These are phyloP conservation scores for Aaosphaeria pasadenensis DNA, from an alignment of 2,329 filamentous ascomycete genomes.

Conservation along the genomic window DNA sequence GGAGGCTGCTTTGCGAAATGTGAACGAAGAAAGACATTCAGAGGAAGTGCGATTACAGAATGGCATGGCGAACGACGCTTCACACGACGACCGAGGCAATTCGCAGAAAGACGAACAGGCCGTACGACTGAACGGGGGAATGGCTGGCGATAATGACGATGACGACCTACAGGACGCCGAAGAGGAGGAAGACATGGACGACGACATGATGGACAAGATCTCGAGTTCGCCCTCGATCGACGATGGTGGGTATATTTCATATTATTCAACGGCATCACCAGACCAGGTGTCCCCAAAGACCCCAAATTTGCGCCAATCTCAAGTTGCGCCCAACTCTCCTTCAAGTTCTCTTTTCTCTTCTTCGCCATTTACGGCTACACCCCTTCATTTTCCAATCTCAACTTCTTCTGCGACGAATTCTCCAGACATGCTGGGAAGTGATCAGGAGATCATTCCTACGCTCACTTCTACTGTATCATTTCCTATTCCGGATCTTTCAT, in stretches of 20 bases:
- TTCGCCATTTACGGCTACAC: constrained; percentile 44
- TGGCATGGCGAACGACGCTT: constrained; percentile 44
- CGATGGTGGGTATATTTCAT: constrained; percentile 79
- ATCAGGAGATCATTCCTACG: constrained; percentile 17
- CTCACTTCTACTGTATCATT: constrained; percentile 29
- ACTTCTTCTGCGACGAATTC: constrained; percentile 18
- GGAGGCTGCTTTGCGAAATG: constrained; percentile 76
- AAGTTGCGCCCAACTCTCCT: constrained; percentile 15
- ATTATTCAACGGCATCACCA: constrained; percentile 34
- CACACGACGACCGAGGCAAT: constrained; percentile 47
- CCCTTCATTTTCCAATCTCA: constrained; percentile 42
- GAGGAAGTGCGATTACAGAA: constrained; percentile 68
- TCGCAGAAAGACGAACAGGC: constrained; percentile 41
- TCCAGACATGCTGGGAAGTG: constrained; percentile 25
- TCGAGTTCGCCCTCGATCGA: constrained; percentile 98
- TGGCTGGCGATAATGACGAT: constrained; percentile 42
- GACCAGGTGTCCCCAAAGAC: too few species aligned
- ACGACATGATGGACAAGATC: constrained; percentile 98
- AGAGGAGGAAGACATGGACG: constrained; percentile 68
- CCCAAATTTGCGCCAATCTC: too few species aligned
- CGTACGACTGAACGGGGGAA: constrained; percentile 32
- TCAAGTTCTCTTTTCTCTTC: constrained; percentile 33
- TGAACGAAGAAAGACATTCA: constrained; percentile 68
- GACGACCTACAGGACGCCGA: constrained; percentile 62
- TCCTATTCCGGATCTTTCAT: constrained; percentile 34